Evolutionary conservation across 2,329 filamentous ascomycete genomes (phyloP).

Genomic region (Zymoseptoria brevis): DNA sequence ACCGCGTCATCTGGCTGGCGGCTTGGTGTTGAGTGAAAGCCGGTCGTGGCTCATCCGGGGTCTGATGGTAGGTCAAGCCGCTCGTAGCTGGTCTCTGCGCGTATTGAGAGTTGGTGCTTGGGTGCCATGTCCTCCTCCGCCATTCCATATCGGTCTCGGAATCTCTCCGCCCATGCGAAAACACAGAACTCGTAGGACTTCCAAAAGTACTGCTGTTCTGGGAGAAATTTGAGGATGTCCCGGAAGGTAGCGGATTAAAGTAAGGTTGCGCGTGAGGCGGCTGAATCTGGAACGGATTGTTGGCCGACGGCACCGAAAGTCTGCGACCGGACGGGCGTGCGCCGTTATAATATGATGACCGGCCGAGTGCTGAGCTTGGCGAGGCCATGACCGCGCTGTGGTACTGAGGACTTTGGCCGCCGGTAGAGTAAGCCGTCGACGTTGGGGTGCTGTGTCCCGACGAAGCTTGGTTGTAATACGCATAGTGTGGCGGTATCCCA

Average conservation of each 20-base stretch:
- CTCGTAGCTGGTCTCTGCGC: constrained; percentile 58
- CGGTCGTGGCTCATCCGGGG: constrained; percentile 54
- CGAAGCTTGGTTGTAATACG: constrained; percentile 60
- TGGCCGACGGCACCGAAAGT: constrained; percentile 71
- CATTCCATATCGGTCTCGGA: constrained; percentile 66
- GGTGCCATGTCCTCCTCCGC: constrained; percentile 85
- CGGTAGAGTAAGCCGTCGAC: constrained; percentile 71
- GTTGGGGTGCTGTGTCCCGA: constrained; percentile 75
- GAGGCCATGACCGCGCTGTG: constrained; percentile 56
- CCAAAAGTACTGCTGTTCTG: constrained; percentile 53
- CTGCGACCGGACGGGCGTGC: constrained; percentile 61
- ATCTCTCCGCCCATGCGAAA: constrained; percentile 58
- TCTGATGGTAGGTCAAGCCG: constrained; percentile 67
- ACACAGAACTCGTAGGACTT: constrained; percentile 59
- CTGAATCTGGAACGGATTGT: constrained; percentile 64
- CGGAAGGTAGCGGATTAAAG: constrained; percentile 50
- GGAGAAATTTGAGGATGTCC: constrained; percentile 46
- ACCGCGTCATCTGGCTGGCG: constrained; percentile 54
- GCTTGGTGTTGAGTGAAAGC: constrained; percentile 47
- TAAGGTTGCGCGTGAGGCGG: constrained; percentile 49
- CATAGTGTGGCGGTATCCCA: constrained; percentile 54
- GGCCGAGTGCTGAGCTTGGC: constrained; percentile 61
- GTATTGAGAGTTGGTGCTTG: constrained; percentile 59
- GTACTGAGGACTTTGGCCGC: constrained; percentile 69
- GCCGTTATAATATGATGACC: constrained; percentile 66